Evolutionary conservation across 306 rosid species (phyloP).

Genomic region (Dalbergia cochinchinensis): DNA sequence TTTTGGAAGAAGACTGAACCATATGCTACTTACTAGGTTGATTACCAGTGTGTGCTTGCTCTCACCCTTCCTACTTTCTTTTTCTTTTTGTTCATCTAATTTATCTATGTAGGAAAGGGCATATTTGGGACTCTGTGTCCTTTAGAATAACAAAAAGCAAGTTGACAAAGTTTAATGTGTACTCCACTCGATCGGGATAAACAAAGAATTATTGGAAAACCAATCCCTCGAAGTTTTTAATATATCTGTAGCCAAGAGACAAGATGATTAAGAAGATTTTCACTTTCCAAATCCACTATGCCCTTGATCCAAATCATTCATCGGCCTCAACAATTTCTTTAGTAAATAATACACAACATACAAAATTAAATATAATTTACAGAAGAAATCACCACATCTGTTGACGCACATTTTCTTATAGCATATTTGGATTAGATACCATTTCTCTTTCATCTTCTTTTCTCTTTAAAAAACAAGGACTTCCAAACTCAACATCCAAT

Average conservation of each 20-base stretch:
- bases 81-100: constrained; percentile 4
- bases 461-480: background rate
- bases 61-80: background rate
- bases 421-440: background rate
- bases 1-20: constrained; percentile 9
- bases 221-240: background rate
- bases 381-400: background rate
- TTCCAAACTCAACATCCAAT: background rate
- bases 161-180: constrained; percentile 32
- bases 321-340: background rate
- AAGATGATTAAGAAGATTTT: constrained; percentile 40
- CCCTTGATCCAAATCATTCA: constrained; percentile 35
- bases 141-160: constrained; percentile 36
- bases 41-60: constrained; percentile 18
- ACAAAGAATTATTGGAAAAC: constrained; percentile 24
- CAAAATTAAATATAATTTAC: constrained; percentile 23
- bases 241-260: constrained; percentile 12
- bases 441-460: background rate
- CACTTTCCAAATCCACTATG: constrained; percentile 44
- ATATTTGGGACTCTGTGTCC: constrained; percentile 58
- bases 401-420: constrained; percentile 14
- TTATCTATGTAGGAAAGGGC: constrained; percentile 41
- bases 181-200: constrained; percentile 24
- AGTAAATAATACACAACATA: background rate
- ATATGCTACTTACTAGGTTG: background rate